Conservation (phyloP, 164 flowering plant species). For the Warburgia ugandensis region DNA sequence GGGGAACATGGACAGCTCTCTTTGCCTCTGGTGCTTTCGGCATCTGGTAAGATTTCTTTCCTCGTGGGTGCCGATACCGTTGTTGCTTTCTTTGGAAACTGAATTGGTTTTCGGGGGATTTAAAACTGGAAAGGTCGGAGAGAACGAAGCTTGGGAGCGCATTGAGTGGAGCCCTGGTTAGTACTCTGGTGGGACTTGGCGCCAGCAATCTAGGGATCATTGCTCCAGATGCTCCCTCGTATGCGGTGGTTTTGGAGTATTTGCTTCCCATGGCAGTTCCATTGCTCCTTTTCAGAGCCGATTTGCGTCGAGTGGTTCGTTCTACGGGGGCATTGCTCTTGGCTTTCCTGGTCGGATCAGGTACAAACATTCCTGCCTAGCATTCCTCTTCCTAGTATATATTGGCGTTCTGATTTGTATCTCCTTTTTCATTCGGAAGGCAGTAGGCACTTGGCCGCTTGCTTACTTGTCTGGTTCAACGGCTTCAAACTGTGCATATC, state of each 20-base stretch:
- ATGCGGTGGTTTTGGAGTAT: slow-evolving; percentile 44
- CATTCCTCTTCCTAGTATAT: too few species aligned
- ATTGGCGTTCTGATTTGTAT: too few species aligned
- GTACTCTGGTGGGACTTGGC: slow-evolving; percentile 59
- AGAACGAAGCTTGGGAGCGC: slow-evolving; percentile 62
- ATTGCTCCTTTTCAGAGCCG: slow-evolving; percentile 62
- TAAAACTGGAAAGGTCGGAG: slow-evolving; percentile 65
- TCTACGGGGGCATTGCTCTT: slow-evolving; percentile 62
- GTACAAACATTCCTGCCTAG: too few species aligned
- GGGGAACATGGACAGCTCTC: slow-evolving; percentile 94
- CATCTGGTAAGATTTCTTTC: slow-evolving; percentile 43
- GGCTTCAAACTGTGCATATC: too few species aligned
- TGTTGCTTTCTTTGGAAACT: too few species aligned
- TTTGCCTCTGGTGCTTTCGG: slow-evolving; percentile 79
- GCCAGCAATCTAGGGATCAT: slow-evolving; percentile 67
- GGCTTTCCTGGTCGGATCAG: slow-evolving; percentile 77
- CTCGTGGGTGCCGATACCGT: too few species aligned
- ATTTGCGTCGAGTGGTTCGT: slow-evolving; percentile 52
- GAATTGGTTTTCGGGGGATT: too few species aligned
- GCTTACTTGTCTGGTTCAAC: too few species aligned
- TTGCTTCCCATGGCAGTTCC: slow-evolving; percentile 63
- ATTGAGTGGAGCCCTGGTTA: too few species aligned
- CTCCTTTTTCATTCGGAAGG: too few species aligned
- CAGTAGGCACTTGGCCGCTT: too few species aligned
- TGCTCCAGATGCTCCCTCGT: too few species aligned